Base-by-base conservation (phyloP, 495 filamentous ascomycete genomes). In the Xylaria castorea region DNA sequence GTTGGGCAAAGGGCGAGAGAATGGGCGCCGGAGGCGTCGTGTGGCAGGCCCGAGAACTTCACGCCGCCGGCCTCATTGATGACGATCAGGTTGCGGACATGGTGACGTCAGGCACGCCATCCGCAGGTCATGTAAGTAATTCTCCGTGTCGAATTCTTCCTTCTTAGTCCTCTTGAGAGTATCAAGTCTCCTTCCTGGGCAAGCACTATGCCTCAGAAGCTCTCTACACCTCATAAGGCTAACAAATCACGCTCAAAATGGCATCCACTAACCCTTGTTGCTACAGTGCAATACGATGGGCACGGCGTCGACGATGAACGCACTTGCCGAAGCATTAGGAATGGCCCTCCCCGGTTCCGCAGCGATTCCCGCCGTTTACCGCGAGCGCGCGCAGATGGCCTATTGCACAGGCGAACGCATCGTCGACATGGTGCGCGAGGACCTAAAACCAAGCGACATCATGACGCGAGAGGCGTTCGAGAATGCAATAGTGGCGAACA, bases 251-350 rank as follows among this genome's bases (percentile, higher is more conserved):
- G 20, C 34, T 11, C 32, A 3, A 38, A 30, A 30, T 30, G 5
- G 12, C 1, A 2, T 3, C 30, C 5, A 38, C 61, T 64, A 5
- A 64, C 38, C 44, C 16, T 42, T 6, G 11, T 6, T 44, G 34
- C 14, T 5, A 11, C 14, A 64, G 61, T 89, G 87, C 73, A 88
- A 88, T 69, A 88, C 86, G 12, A 88, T 89, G 86, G 86, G 86
- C 61, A 89, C 86, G 25, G 87, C 87, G 20, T 88, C 86, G 7
- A 89, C 87, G 0, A 89, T 89, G 86, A 88, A 88, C 71, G 86
- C 86, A 3, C 80, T 88, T 0, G 85, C 85, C 55, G 87, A 88
- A 75, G 85, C 87, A 3, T 79, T 89, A 0, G 87, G 87, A 22
- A 89, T 89, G 87, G 86, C 86, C 1, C 80, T 89, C 1, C 86